phyloP scores from a whole-genome alignment of 1,284 basidiomycete genomes.

The Moesziomyces globuligerus region DNA sequence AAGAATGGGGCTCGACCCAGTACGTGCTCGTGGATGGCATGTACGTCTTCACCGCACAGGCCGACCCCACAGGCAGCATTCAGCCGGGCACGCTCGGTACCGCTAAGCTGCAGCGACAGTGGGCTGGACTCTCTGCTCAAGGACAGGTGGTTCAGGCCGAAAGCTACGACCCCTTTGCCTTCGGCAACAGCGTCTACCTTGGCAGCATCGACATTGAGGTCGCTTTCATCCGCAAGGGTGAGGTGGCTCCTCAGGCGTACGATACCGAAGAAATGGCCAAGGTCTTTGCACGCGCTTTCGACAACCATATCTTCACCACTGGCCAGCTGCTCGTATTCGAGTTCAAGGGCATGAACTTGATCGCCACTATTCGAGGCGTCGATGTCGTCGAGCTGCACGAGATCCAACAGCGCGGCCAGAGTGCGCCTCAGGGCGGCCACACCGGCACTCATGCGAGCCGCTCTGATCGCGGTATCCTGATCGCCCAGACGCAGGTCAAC shows the following conservation, averaged over 20 bases:
- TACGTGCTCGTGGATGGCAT: constrained; percentile 62
- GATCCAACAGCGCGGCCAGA: constrained; percentile 35
- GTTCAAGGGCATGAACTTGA: constrained; percentile 87
- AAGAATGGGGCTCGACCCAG: constrained; percentile 63
- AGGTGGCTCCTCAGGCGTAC: constrained; percentile 49
- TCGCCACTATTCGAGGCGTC: constrained; percentile 77
- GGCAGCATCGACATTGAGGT: constrained; percentile 63
- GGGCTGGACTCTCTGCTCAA: constrained; percentile 61
- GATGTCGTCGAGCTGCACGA: constrained; percentile 73
- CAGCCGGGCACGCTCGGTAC: constrained; percentile 58
- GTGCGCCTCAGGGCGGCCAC: constrained; percentile 5
- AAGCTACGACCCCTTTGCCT: constrained; percentile 57
- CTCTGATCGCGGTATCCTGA: constrained; percentile 76
- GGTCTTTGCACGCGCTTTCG: constrained; percentile 80
- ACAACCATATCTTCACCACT: constrained; percentile 71
- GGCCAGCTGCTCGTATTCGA: constrained; percentile 87
- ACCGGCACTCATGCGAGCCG: constrained; percentile 65
- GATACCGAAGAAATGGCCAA: constrained; percentile 85
- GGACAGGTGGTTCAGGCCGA: constrained; percentile 60
- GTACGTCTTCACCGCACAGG: constrained; percentile 60
- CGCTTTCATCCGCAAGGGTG: constrained; percentile 53
- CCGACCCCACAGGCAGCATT: constrained; percentile 54
- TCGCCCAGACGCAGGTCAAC: constrained; percentile 89
- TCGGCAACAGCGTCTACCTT: constrained; percentile 60
- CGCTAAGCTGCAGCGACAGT: constrained; percentile 59